Conservation (phyloP, 2,329 filamentous ascomycete species). For the Chrysosporium keratinophilum region DNA sequence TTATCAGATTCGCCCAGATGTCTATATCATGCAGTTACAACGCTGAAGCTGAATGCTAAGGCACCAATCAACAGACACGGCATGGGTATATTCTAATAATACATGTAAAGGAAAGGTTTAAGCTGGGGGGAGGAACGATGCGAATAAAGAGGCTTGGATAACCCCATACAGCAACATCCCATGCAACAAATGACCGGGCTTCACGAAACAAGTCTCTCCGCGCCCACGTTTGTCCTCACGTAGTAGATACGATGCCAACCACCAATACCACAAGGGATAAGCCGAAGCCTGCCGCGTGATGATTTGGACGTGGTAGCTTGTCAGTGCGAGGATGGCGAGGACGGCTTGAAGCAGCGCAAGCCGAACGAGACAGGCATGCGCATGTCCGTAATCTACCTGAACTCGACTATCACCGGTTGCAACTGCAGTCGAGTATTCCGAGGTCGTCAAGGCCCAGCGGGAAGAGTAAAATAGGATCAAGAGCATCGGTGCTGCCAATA, state of each 20-base stretch:
- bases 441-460: constrained; percentile 32
- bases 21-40: no score
- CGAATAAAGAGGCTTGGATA: constrained; percentile 74
- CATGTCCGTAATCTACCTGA: not conserved
- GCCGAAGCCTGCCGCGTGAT: constrained; percentile 80
- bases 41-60: no score
- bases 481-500: constrained; percentile 71
- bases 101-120: constrained; percentile 29
- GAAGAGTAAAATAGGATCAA: constrained; percentile 56
- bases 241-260: constrained; percentile 47
- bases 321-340: constrained; percentile 60
- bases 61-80: not conserved
- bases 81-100: not conserved
- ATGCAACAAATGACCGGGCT: constrained; percentile 39
- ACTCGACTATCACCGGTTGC: constrained; percentile 11
- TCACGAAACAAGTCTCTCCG: constrained; percentile 12
- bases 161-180: constrained; percentile 73
- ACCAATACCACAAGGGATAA: constrained; percentile 83
- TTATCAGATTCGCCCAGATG: no score
- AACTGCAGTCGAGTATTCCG: not conserved
- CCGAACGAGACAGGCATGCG: constrained; percentile 33
- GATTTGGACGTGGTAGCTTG: constrained; percentile 86
- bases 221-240: constrained; percentile 14
- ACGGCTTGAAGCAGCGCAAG: constrained; percentile 64
- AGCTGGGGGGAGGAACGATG: constrained; percentile 84